Conservation (phyloP, 768 basidiomycete genomes). For the Hortiboletus campestris region DNA sequence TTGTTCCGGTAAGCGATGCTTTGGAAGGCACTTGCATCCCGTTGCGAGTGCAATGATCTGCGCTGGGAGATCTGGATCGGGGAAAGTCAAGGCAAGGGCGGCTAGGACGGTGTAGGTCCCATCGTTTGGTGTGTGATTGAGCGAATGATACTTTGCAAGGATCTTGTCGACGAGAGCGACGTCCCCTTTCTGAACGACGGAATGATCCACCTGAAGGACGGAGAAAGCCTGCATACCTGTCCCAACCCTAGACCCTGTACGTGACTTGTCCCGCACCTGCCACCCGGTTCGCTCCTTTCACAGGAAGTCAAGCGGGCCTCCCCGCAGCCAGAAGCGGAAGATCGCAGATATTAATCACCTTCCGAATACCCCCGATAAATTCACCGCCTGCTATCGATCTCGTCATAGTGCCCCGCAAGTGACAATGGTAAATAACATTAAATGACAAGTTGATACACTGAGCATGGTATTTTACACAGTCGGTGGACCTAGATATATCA, state of each 20-base stretch:
- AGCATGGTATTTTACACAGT: constrained; percentile 21
- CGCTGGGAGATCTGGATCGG: constrained; percentile 16
- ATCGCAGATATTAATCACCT: constrained; percentile 6
- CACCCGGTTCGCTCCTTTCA: constrained; percentile 3
- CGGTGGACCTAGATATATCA: constrained; percentile 8
- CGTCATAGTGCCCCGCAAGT: neutral
- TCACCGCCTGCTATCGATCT: neutral
- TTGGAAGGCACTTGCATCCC: constrained; percentile 85
- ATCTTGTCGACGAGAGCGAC: constrained; percentile 37
- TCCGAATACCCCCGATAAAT: neutral
- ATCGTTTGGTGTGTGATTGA: constrained; percentile 50
- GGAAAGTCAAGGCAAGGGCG: constrained; percentile 47
- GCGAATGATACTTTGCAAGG: constrained; percentile 41
- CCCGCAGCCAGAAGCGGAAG: constrained; percentile 7
- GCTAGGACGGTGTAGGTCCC: constrained; percentile 67
- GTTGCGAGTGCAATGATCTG: constrained; percentile 73
- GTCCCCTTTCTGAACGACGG: too few relatives aligned
- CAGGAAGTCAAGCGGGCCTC: constrained; percentile 34
- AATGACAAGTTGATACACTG: constrained; percentile 19
- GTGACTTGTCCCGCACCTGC: constrained; percentile 10
- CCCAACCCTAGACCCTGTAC: constrained; percentile 29
- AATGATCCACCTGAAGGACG: too few relatives aligned
- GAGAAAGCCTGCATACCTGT: neutral
- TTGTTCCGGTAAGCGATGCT: constrained; percentile 49
- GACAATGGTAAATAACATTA: constrained; percentile 23